These are phyloP conservation scores for Rhododendron mucronatum DNA, from an alignment of 148 eudicot genomes.

Conservation along the genomic window DNA sequence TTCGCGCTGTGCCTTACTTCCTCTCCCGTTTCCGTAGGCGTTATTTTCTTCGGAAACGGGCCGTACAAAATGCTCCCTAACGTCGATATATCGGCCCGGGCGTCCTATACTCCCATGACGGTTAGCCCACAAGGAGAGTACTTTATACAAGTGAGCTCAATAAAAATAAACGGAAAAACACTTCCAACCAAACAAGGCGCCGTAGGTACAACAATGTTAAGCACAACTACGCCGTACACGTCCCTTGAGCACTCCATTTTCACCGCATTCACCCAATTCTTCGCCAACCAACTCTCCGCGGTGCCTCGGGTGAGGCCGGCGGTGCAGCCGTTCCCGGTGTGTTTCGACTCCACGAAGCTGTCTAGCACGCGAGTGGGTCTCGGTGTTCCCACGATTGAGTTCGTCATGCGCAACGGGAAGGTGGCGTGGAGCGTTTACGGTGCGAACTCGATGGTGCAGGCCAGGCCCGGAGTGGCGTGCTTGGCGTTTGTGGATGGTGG, in stretches of 20 bases:
- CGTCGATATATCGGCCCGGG: slow-evolving; percentile 18
- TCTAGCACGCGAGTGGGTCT: slow-evolving; percentile 23
- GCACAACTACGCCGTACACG: slow-evolving; percentile 31
- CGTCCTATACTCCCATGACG: slow-evolving; percentile 39
- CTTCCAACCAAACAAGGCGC: slow-evolving; percentile 31
- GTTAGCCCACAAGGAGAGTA: slow-evolving; percentile 49
- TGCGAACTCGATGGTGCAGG: slow-evolving; percentile 45
- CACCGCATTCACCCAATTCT: slow-evolving; percentile 15
- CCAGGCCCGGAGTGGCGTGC: slow-evolving; percentile 39
- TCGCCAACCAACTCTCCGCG: slow-evolving; percentile 1
- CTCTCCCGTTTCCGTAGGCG: slow-evolving; percentile 22
- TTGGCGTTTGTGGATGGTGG: slow-evolving; percentile 60
- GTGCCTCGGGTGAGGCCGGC: slow-evolving; percentile 26
- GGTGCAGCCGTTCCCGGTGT: slow-evolving; percentile 41
- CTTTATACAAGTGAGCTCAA: slow-evolving; percentile 38
- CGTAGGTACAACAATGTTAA: slow-evolving; percentile 18
- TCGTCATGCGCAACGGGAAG: slow-evolving; percentile 32
- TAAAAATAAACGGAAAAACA: slow-evolving; percentile 32
- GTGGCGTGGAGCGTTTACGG: slow-evolving; percentile 45
- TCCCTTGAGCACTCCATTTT: slow-evolving; percentile 21
- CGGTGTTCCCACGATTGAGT: slow-evolving; percentile 41
- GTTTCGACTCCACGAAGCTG: slow-evolving; percentile 37
- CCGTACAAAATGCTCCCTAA: slow-evolving; percentile 33
- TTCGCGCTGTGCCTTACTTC: slow-evolving; percentile 51
- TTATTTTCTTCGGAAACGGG: slow-evolving; percentile 53